Evolutionary conservation across 2,329 filamentous ascomycete species (phyloP).

Genomic region (Sporothrix protearum): DNA sequence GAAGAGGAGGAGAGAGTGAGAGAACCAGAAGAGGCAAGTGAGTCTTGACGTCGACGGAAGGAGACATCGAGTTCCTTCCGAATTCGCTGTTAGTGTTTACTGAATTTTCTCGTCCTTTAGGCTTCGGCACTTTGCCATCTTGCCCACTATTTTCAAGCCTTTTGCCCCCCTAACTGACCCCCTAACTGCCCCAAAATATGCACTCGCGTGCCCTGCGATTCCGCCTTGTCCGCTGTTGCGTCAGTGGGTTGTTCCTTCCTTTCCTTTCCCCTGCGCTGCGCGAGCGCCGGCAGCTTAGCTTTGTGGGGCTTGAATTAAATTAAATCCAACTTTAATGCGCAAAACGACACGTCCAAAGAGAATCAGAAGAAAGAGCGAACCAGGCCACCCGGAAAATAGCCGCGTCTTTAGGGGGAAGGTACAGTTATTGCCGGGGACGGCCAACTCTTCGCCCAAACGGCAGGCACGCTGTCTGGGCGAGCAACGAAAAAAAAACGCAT

Average conservation of each 20-base stretch:
- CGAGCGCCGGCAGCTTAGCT: no score
- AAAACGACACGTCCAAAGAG: constrained; percentile 4
- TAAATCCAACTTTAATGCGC: constrained; percentile 9
- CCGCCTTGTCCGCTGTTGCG: constrained; percentile 7
- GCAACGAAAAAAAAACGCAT: constrained; percentile 17
- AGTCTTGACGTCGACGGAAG: constrained; percentile 3
- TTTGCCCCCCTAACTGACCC: neutral
- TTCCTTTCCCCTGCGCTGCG: neutral
- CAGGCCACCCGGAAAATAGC: constrained; percentile 28
- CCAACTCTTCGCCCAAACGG: constrained; percentile 13
- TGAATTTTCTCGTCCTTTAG: constrained; percentile 15
- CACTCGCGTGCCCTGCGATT: neutral
- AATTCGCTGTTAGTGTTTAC: constrained; percentile 11
- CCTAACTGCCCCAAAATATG: neutral
- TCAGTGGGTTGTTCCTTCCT: neutral
- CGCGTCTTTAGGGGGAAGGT: constrained; percentile 21
- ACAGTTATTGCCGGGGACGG: constrained; percentile 15
- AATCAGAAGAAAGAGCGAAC: constrained; percentile 8
- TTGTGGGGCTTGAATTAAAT: constrained; percentile 14
- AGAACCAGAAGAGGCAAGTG: neutral
- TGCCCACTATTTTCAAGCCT: neutral
- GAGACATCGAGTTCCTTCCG: constrained; percentile 1
- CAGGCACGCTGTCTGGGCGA: constrained; percentile 9
- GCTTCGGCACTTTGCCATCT: no score
- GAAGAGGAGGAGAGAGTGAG: neutral